Conservation (phyloP, 352 stramenopile genomes). For the Paralagenidium karlingii region DNA sequence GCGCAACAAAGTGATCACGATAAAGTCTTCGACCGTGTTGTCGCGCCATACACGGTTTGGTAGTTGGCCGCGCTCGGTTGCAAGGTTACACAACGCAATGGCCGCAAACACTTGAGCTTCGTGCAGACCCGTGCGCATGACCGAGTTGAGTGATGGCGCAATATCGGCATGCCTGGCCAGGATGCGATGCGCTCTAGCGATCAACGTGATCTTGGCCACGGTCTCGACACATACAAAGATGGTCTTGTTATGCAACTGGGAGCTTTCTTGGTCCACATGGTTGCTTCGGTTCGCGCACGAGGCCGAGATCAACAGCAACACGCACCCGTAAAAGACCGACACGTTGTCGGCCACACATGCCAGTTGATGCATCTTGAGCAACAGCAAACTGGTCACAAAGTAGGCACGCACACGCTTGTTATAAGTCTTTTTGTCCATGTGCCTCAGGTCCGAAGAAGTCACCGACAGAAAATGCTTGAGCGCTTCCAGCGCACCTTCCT, state of each 20-base stretch:
- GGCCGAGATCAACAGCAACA: slow-evolving; percentile 46
- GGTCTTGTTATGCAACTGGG: slow-evolving; percentile 34
- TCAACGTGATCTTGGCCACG: slow-evolving; percentile 41
- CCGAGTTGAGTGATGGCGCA: slow-evolving; percentile 50
- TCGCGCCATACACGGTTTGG: slow-evolving; percentile 39
- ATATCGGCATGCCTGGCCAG: slow-evolving; percentile 35
- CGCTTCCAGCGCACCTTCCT: slow-evolving; percentile 46
- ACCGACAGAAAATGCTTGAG: slow-evolving; percentile 46
- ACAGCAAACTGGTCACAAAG: slow-evolving; percentile 33
- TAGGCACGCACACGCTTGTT: slow-evolving; percentile 34
- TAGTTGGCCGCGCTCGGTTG: slow-evolving; percentile 26
- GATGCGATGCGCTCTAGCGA: slow-evolving; percentile 23
- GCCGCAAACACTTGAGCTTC: slow-evolving; percentile 75
- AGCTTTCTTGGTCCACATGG: slow-evolving; percentile 22
- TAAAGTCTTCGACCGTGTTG: slow-evolving; percentile 70
- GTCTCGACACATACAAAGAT: slow-evolving; percentile 46
- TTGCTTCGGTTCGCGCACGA: slow-evolving; percentile 44
- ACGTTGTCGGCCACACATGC: slow-evolving; percentile 23
- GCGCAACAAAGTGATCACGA: slow-evolving; percentile 75
- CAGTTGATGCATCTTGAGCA: slow-evolving; percentile 46
- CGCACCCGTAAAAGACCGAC: slow-evolving; percentile 39
- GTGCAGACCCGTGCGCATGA: slow-evolving; percentile 77
- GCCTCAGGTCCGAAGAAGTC: slow-evolving; percentile 17
- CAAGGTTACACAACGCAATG: slow-evolving; percentile 79
- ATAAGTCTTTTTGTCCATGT: slow-evolving; percentile 24